Evolutionary conservation across 2,329 filamentous ascomycete species (phyloP).

Genomic region (Emericellopsis atlantica): DNA sequence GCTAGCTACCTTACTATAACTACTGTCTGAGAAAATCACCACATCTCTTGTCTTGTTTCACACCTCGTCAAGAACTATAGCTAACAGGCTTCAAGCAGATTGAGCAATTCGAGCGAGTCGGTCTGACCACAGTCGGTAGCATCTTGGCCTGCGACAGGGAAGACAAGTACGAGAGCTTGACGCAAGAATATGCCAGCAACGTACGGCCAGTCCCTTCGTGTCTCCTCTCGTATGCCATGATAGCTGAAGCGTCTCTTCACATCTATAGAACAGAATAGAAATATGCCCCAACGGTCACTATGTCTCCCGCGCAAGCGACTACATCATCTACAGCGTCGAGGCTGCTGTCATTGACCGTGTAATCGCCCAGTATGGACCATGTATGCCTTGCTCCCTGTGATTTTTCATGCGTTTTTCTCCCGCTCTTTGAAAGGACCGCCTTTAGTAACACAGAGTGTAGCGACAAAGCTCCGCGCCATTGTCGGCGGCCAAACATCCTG

Average conservation of each 20-base stretch:
- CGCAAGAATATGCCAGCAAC: slow-evolving; percentile 71
- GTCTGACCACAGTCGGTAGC: slow-evolving; percentile 31
- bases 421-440: slow-evolving; percentile 1
- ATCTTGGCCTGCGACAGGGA: slow-evolving; percentile 90
- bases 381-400: slow-evolving; percentile 34
- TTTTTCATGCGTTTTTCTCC: slow-evolving; percentile 4
- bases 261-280: slow-evolving; percentile 57
- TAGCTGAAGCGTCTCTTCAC: background rate
- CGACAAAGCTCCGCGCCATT: slow-evolving; percentile 88
- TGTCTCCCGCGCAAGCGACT: slow-evolving; percentile 93
- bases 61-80: background rate
- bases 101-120: background rate
- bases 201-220: slow-evolving; percentile 51
- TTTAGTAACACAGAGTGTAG: slow-evolving; percentile 28
- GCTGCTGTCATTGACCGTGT: slow-evolving; percentile 80
- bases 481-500: slow-evolving; percentile 97
- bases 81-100: background rate
- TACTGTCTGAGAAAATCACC: slow-evolving; percentile 61
- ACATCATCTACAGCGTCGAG: slow-evolving; percentile 97
- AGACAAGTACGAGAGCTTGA: slow-evolving; percentile 72
- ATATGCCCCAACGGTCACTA: slow-evolving; percentile 91
- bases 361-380: slow-evolving; percentile 81
- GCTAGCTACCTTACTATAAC: slow-evolving; percentile 84
- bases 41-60: slow-evolving; percentile 3
- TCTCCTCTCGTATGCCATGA: slow-evolving; percentile 22